These are phyloP conservation scores for Physaria fendleri DNA, from an alignment of 345 rosid genomes.

Conservation along the genomic window DNA sequence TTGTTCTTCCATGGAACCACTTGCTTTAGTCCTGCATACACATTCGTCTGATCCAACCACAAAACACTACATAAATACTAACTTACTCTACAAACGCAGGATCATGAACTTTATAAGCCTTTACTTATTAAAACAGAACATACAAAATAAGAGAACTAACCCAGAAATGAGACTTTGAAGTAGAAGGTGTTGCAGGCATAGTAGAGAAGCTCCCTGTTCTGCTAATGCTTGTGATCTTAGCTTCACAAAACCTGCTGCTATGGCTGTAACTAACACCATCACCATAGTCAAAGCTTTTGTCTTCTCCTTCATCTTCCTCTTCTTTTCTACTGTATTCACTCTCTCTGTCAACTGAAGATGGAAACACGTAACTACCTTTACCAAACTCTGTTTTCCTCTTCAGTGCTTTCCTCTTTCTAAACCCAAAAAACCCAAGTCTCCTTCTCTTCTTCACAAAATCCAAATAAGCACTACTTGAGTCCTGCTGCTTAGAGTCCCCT, in stretches of 20 bases:
- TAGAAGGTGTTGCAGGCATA: conserved; percentile 15
- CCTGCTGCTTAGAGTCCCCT: conserved; percentile 3
- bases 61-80: neutral
- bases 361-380: conserved; percentile 59
- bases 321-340: conserved; percentile 12
- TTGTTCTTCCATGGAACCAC: conserved; percentile 59
- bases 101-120: too few relatives aligned
- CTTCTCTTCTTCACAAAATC: conserved; percentile 29
- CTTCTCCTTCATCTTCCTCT: conserved; percentile 13
- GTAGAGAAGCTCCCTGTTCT: conserved; percentile 47
- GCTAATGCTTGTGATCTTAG: conserved; percentile 29
- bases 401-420: conserved; percentile 33
- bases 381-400: conserved; percentile 45
- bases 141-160: conserved; percentile 38
- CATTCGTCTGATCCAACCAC: conserved; percentile 42
- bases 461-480: conserved; percentile 15
- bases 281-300: conserved; percentile 11
- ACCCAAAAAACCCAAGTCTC: conserved; percentile 39
- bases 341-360: conserved; percentile 42
- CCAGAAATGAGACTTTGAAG: conserved; percentile 55
- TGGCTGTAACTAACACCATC: conserved; percentile 23
- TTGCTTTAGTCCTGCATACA: conserved; percentile 65
- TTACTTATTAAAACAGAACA: neutral
- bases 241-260: conserved; percentile 28
- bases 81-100: too few relatives aligned